These are phyloP conservation scores for Boletellus ananas DNA, from an alignment of 768 basidiomycete genomes.

Conservation along the genomic window DNA sequence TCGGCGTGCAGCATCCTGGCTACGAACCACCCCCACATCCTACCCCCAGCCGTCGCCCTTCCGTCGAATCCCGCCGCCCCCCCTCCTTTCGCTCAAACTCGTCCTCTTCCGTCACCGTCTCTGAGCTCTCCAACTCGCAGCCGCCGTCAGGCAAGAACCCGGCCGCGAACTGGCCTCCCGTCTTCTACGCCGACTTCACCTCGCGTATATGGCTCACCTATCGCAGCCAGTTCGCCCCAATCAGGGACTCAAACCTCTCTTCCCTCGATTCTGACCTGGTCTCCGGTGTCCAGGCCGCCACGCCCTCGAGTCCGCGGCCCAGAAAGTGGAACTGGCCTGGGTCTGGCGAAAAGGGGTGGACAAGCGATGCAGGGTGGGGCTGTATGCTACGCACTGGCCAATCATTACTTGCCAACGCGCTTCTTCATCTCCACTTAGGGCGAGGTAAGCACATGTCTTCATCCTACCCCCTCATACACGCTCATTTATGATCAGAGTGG, in stretches of 20 bases:
- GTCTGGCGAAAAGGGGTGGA: conserved; percentile 73
- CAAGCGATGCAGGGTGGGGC: conserved; percentile 85
- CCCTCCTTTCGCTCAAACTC: conserved; percentile 45
- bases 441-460: conserved; percentile 45
- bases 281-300: conserved; percentile 31
- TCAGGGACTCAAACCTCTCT: conserved; percentile 57
- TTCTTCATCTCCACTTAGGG: conserved; percentile 73
- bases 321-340: conserved; percentile 63
- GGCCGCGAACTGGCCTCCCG: conserved; percentile 62
- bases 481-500: conserved; percentile 61
- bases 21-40: conserved; percentile 46
- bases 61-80: conserved; percentile 38
- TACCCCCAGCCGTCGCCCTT: conserved; percentile 36
- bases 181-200: conserved; percentile 86
- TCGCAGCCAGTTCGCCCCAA: conserved; percentile 80
- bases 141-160: conserved; percentile 29
- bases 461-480: neutral
- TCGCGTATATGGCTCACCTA: conserved; percentile 91
- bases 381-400: conserved; percentile 91
- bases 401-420: conserved; percentile 73
- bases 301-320: conserved; percentile 40
- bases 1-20: conserved; percentile 79
- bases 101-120: conserved; percentile 36
- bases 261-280: conserved; percentile 38
- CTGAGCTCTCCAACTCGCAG: conserved; percentile 37